Conservation (phyloP, 345 rosid genomes). For the Crucihimalaya himalaica region DNA sequence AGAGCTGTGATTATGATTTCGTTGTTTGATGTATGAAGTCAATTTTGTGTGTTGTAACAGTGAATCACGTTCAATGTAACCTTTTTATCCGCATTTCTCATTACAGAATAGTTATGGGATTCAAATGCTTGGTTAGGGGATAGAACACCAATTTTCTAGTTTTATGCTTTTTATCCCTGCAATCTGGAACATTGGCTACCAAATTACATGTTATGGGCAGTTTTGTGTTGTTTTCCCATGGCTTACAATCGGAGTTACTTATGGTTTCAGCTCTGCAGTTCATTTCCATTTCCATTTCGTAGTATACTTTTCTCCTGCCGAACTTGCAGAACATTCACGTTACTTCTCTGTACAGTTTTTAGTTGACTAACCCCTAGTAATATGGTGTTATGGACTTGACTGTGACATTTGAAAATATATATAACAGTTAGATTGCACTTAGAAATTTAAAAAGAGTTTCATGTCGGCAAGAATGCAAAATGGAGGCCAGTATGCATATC, state of each 20-base stretch:
- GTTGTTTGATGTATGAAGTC: neutral
- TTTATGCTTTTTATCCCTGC: neutral
- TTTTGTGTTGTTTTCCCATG: neutral
- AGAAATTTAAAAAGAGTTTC: neutral
- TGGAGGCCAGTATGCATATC: neutral
- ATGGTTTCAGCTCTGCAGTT: neutral
- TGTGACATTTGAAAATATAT: neutral
- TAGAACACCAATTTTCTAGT: neutral
- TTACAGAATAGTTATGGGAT: neutral
- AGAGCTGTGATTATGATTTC: neutral
- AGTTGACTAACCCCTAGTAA: neutral
- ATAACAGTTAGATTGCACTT: neutral
- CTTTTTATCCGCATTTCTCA: neutral
- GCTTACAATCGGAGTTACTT: neutral
- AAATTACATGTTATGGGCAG: neutral
- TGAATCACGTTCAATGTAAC: neutral
- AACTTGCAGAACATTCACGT: neutral
- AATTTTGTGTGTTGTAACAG: neutral
- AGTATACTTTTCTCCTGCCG: neutral
- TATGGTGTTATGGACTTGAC: neutral
- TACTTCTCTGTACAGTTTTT: neutral
- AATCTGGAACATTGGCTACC: neutral
- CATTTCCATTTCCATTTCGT: neutral
- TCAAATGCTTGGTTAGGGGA: conserved; percentile 2
- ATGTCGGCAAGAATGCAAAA: neutral